phyloP scores from a whole-genome alignment of 495 filamentous ascomycete genomes.

The Amphirosellinia nigrospora region DNA sequence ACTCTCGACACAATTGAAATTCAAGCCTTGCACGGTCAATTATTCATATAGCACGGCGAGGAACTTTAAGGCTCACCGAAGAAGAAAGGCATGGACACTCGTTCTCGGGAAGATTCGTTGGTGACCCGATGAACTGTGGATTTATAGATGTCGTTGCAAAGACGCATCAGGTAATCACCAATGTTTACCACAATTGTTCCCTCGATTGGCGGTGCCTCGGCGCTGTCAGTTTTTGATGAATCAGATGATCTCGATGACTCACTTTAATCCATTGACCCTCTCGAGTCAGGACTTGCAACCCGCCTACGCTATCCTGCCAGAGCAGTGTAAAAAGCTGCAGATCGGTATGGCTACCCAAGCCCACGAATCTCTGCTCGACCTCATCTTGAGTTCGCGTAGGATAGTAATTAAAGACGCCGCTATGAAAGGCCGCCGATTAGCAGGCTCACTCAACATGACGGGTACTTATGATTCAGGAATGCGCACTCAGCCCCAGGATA shows the following conservation, averaged over 20 bases:
- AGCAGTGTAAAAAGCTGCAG: slow-evolving; percentile 63
- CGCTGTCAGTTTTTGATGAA: slow-evolving; percentile 9
- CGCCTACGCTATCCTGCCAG: slow-evolving; percentile 61
- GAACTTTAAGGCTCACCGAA: slow-evolving; percentile 42
- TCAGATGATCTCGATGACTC: slow-evolving; percentile 21
- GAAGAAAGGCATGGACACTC: slow-evolving; percentile 69
- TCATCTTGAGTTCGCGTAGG: slow-evolving; percentile 48
- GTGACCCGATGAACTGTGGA: slow-evolving; percentile 66
- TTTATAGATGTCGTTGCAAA: slow-evolving; percentile 66
- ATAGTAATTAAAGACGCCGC: slow-evolving; percentile 56
- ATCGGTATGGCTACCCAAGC: slow-evolving; percentile 65
- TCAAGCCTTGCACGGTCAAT: slow-evolving; percentile 43
- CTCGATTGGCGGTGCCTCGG: slow-evolving; percentile 53
- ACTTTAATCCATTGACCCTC: slow-evolving; percentile 61
- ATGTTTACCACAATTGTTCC: slow-evolving; percentile 70
- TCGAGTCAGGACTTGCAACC: slow-evolving; percentile 59
- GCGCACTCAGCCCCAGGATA: slow-evolving; percentile 52
- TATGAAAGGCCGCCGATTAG: neutral
- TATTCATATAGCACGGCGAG: neutral
- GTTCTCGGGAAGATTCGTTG: slow-evolving; percentile 51
- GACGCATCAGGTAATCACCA: slow-evolving; percentile 67
- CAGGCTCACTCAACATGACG: neutral
- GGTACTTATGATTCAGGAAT: neutral
- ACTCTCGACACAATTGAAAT: slow-evolving; percentile 54
- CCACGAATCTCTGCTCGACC: slow-evolving; percentile 42